Percentiles rank a stretch among this genome's conserved stretches.
Conservation (phyloP, 805 yeast genomes). For the Saccharomycopsis sp. region DNA sequence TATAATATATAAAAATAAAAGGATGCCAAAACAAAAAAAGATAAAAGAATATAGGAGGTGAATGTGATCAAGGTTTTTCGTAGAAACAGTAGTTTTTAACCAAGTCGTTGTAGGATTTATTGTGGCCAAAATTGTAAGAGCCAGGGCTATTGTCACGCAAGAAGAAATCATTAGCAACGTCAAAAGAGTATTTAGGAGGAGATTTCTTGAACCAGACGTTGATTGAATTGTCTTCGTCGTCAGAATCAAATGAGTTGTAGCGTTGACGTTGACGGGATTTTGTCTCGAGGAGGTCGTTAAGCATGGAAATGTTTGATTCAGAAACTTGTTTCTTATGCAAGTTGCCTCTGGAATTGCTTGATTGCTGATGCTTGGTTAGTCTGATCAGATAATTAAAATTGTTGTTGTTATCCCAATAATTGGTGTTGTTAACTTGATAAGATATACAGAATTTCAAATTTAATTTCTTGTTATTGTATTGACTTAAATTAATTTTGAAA, state of each 20-base stretch:
- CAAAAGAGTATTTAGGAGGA: slow-evolving; percentile 2
- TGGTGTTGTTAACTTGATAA: slow-evolving; percentile 12
- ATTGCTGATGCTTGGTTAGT: slow-evolving; percentile 9
- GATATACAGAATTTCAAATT: slow-evolving; percentile 24
- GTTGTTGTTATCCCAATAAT: slow-evolving; percentile 21
- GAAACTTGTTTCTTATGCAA: slow-evolving; percentile 8
- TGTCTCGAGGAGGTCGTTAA: slow-evolving; percentile 11
- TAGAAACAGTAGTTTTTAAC: slow-evolving; percentile 19
- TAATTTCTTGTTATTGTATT: slow-evolving; percentile 13
- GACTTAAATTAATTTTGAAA: slow-evolving; percentile 30
- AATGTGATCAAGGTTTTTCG: neutral
- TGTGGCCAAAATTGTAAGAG: neutral
- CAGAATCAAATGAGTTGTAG: neutral
- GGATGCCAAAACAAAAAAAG: too few relatives aligned
- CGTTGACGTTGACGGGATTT: neutral
- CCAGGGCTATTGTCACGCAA: neutral
- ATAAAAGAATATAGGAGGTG: neutral
- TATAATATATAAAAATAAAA: too few relatives aligned
- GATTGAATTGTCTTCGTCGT: too few relatives aligned
- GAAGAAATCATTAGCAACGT: neutral
- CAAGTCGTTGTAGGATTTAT: slow-evolving; percentile 16
- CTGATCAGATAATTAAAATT: slow-evolving; percentile 23
- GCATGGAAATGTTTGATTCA: slow-evolving; percentile 11
- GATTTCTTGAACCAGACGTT: slow-evolving; percentile 14
- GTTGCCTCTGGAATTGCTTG: neutral